Conservation (phyloP, 2,329 filamentous ascomycete species). For the Metarhizium humberi region DNA sequence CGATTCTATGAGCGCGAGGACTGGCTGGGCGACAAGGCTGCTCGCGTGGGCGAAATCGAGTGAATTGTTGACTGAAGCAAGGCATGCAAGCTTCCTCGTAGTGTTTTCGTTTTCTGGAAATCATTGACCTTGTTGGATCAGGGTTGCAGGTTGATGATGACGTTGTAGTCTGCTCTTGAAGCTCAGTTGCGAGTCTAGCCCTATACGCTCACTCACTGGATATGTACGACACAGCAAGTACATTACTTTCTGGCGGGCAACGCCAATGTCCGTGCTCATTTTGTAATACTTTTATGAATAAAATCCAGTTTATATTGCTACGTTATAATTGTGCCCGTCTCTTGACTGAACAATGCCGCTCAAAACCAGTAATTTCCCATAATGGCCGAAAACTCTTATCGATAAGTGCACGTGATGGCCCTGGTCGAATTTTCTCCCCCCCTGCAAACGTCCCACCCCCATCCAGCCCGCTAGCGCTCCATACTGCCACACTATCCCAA, state of each 20-base stretch:
- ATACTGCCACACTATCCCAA: too few species aligned
- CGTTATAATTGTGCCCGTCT: background rate
- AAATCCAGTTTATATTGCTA: background rate
- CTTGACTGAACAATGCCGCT: too few species aligned
- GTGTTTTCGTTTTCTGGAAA: background rate
- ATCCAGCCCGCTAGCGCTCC: too few species aligned
- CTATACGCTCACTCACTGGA: conserved; percentile 3
- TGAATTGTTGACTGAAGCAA: conserved; percentile 15
- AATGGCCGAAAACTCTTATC: background rate
- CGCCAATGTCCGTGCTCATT: background rate
- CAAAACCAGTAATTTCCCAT: too few species aligned
- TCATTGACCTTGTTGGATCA: background rate
- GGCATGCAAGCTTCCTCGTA: background rate
- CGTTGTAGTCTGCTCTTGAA: background rate
- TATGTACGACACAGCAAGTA: background rate
- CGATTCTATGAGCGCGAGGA: conserved; percentile 90
- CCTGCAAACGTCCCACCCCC: conserved; percentile 7
- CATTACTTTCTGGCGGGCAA: conserved; percentile 1
- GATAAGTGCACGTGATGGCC: conserved; percentile 14
- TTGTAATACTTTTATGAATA: background rate
- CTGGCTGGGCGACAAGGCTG: conserved; percentile 48
- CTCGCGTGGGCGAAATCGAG: conserved; percentile 43
- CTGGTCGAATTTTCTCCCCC: background rate
- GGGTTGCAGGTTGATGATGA: background rate
- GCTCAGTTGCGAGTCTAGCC: background rate